Conservation (phyloP, 495 filamentous ascomycete species). For the Annulohypoxylon nitens region DNA sequence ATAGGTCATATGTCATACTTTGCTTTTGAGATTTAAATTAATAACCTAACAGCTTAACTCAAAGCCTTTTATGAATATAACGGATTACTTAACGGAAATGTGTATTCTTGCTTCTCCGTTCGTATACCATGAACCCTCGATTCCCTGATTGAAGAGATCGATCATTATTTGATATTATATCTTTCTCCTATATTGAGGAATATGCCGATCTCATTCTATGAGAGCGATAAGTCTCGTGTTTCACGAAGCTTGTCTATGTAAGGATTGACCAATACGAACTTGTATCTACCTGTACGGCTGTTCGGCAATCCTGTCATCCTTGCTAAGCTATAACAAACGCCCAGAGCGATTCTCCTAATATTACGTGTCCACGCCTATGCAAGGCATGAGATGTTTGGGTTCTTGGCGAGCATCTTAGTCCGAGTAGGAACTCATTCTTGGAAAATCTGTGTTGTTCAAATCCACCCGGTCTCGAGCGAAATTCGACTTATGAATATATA, state of each 20-base stretch:
- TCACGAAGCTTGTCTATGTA: neutral
- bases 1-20: slow-evolving; percentile 5
- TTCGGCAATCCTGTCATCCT: slow-evolving; percentile 10
- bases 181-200: neutral
- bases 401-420: slow-evolving; percentile 1
- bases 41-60: neutral
- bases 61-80: neutral
- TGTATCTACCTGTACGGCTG: neutral
- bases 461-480: neutral
- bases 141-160: neutral
- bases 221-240: neutral
- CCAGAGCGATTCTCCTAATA: neutral
- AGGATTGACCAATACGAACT: neutral
- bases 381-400: neutral
- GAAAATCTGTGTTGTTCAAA: neutral
- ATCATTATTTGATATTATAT: neutral
- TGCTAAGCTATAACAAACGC: neutral
- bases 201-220: neutral
- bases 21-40: no score
- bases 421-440: neutral
- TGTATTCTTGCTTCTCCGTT: neutral
- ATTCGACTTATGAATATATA: neutral
- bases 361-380: neutral
- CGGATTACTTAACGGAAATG: neutral
- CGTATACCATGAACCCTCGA: neutral